Conservation (phyloP, 768 basidiomycete genomes). For the Lactarius akahatsu region DNA sequence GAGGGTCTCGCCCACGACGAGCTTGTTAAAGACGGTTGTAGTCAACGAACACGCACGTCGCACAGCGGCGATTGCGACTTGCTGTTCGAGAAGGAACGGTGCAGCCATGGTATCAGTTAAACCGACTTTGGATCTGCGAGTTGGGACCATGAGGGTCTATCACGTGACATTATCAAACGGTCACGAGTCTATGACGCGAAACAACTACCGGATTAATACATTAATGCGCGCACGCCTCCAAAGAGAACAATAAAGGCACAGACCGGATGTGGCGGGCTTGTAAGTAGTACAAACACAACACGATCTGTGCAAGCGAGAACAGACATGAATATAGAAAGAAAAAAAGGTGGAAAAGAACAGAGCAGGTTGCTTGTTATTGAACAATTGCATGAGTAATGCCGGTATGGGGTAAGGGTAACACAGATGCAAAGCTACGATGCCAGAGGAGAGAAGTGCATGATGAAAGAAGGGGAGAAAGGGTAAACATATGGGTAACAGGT, state of each 20-base stretch:
- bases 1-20: slow-evolving; percentile 82
- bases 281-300: slow-evolving; percentile 1
- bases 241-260: slow-evolving; percentile 3
- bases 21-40: slow-evolving; percentile 78
- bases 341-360: neutral
- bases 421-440: slow-evolving; percentile 26
- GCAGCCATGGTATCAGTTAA: slow-evolving; percentile 45
- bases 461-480: neutral
- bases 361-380: slow-evolving; percentile 27
- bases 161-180: neutral
- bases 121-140: too few relatives aligned
- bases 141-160: neutral
- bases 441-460: slow-evolving; percentile 20
- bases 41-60: slow-evolving; percentile 83
- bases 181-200: neutral
- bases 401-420: slow-evolving; percentile 24
- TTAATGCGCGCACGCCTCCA: slow-evolving; percentile 4
- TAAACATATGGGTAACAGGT: neutral
- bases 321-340: neutral
- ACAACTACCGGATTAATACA: too few relatives aligned
- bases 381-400: slow-evolving; percentile 28
- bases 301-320: slow-evolving; percentile 8
- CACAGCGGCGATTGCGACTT: slow-evolving; percentile 84
- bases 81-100: slow-evolving; percentile 64
- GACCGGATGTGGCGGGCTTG: neutral